Evolutionary conservation across 176 grass and related monocot species (phyloP).

Genomic region (Aegilops bicornis): DNA sequence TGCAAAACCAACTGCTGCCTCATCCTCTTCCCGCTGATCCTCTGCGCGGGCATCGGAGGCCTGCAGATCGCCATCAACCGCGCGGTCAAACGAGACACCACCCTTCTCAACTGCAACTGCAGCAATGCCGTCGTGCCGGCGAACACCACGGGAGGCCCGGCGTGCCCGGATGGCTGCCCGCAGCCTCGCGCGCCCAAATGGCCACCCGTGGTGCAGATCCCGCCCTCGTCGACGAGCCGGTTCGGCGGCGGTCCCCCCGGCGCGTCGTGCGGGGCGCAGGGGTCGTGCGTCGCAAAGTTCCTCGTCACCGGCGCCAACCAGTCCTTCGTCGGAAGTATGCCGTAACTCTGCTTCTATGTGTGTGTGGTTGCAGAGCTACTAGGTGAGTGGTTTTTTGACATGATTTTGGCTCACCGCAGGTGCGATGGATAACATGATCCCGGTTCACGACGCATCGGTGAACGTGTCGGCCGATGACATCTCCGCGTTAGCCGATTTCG

Average conservation of each 20-base stretch:
- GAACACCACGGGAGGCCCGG: conserved; percentile 8
- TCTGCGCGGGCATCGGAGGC: conserved; percentile 33
- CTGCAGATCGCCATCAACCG: conserved; percentile 23
- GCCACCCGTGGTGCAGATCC: conserved; percentile 38
- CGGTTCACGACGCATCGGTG: not conserved
- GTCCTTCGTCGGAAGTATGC: conserved; percentile 38
- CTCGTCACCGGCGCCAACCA: conserved; percentile 50
- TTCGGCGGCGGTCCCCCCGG: conserved; percentile 21
- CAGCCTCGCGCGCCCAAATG: conserved; percentile 28
- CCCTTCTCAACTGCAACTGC: not conserved
- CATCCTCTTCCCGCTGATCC: conserved; percentile 50
- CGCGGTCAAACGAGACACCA: not conserved
- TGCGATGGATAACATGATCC: conserved; percentile 39
- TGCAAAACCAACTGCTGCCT: conserved; percentile 57
- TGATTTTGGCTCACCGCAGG: conserved; percentile 20
- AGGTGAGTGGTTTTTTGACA: not conserved
- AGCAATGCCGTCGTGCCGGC: conserved; percentile 5
- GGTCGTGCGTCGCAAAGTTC: conserved; percentile 36
- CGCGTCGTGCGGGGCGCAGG: not conserved
- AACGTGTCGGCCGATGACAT: conserved; percentile 22
- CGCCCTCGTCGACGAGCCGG: not conserved
- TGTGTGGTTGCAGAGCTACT: not conserved
- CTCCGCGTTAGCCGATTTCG: conserved; percentile 29
- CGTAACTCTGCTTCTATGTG: not conserved
- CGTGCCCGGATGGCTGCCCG: not conserved